Evolutionary conservation across 108 stramenopile genomes (phyloP), one percentile per base, ranked within the genome.

Genomic region (Skeletonema costatum): DNA sequence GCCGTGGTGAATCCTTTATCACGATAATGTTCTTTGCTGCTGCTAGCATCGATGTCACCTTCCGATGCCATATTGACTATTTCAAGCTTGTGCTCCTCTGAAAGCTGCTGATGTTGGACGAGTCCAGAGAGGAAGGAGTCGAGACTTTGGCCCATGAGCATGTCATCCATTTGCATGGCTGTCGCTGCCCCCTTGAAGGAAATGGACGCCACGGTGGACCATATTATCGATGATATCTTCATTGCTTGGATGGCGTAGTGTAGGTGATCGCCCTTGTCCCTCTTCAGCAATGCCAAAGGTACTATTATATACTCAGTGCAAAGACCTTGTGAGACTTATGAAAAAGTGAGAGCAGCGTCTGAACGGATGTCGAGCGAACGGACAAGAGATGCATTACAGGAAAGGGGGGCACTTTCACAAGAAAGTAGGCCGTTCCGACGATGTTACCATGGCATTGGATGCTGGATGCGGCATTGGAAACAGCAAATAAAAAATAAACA

Each of bases 71-170:
- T 64, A 42, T 5, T 9, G 5, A 77, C 8, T 29, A 77, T 77
- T 5, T 39, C 32, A 14, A 35, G 25, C 71, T 72, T 77, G 19
- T 77, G 76, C 16, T 64, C 61, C 3, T 46, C 53, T 0, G 53
- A 56, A 8, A 56, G 53, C 9, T 64, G 70, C 25, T 64, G 41
- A 71, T 64, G 33, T 60, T 31, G 30, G 60, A 71, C 76, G 11
- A 77, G 36, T 19, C 42, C 39, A 3, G 69, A 38, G 5, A 77
- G 76, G 60, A 77, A 77, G 25, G 70, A 72, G 60, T 77, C 71
- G 39, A 77, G 76, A 6, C 41, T 77, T 64, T 64, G 46, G 3
- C 41, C 70, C 76, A 77, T 77, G 17, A 77, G 62, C 76, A 77
- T 71, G 63, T 64, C 56, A 33, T 39, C 48, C 76, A 72, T 71